Evolutionary conservation across 371 early-diverging fungal genomes (phyloP), one percentile per base, ranked within the genome.

Genomic region (Dinochytrium kinnereticum): DNA sequence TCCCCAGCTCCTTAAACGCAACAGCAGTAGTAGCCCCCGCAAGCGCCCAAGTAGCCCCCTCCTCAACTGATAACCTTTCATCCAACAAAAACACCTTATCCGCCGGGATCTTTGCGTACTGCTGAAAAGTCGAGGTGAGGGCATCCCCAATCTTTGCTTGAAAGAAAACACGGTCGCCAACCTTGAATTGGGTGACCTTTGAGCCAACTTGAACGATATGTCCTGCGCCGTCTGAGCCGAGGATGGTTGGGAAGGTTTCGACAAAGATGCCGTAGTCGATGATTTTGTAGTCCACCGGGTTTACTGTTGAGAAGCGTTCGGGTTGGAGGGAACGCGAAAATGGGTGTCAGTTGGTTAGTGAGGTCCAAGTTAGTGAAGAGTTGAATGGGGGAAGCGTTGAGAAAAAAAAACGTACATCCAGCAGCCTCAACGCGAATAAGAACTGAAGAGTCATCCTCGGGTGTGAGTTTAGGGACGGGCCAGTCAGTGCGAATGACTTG

Each of bases 141-240:
- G 31, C 30, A 31, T 68, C 34, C 10, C 68, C 73, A 57, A 73
- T 73, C 37, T 39, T 15, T 10, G 66, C 73, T 37, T 73, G 66
- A 68, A 67, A 66, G 49, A 73, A 74, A 1, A 75, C 75, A 3
- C 71, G 64, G 26, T 70, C 71, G 64, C 75, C 75, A 17, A 69
- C 69, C 55, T 64, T 65, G 49, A 38, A 31, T 13, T 21, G 36
- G 31, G 38, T 53, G n/a, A 66, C 75, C 24, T 31, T 37, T 17
- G 7, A 1, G 38, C 55, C 65, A 21, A 71, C 71, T 24, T 39
- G 30, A 13, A 53, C 71, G 37, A 75, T 51, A 10, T 28, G 28
- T n/a, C 75, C 75, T 37, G 75, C 64, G 36, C 65, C 70, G 51
- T 75, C 75, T 31, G 31, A n/a, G 21, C 75, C 75, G 10, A 75